These are phyloP conservation scores for Diaporthe citri DNA, from an alignment of 2,329 filamentous ascomycete genomes.

Conservation along the genomic window DNA sequence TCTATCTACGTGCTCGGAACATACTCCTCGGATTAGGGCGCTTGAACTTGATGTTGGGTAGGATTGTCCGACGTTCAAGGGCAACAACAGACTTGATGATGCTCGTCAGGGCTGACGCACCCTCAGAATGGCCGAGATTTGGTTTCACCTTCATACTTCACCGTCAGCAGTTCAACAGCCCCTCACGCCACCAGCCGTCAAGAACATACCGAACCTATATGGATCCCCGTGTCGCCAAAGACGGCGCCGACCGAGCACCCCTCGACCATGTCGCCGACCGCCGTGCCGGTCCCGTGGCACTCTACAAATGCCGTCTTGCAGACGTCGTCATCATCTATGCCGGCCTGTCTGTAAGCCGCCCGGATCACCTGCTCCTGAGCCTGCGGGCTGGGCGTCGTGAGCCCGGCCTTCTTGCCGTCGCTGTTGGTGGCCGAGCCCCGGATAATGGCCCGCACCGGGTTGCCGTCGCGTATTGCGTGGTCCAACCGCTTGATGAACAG, in stretches of 20 bases:
- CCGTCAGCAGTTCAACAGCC: neutral
- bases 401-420: constrained; percentile 58
- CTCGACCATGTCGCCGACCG: constrained; percentile 51
- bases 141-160: constrained; percentile 49
- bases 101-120: constrained; percentile 55
- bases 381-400: constrained; percentile 53
- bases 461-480: constrained; percentile 60
- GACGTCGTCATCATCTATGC: constrained; percentile 42
- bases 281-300: constrained; percentile 51
- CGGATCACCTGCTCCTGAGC: constrained; percentile 52
- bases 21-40: constrained; percentile 48
- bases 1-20: neutral
- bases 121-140: constrained; percentile 60
- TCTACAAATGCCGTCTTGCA: constrained; percentile 50
- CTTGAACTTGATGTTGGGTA: constrained; percentile 54
- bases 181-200: neutral
- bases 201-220: constrained; percentile 47
- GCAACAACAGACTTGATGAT: constrained; percentile 59
- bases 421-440: constrained; percentile 52
- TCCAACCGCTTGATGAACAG: constrained; percentile 61
- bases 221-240: constrained; percentile 45
- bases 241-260: constrained; percentile 48
- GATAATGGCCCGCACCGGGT: constrained; percentile 57
- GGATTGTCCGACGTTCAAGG: constrained; percentile 55
- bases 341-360: constrained; percentile 47